Evolutionary conservation across 331 rosid species (phyloP).

Genomic region (Acacia pycnantha): DNA sequence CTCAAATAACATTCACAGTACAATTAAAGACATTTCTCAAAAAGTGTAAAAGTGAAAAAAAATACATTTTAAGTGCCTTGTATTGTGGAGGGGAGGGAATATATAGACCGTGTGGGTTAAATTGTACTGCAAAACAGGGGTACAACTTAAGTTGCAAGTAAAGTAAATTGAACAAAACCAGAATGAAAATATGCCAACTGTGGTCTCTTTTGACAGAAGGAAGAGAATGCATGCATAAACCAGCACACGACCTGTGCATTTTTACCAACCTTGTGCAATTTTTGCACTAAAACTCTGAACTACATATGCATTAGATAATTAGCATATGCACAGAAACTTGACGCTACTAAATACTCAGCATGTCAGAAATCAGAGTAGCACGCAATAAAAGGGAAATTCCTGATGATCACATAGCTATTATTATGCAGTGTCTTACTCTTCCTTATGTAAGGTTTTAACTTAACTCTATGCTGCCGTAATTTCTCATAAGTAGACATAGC

Average conservation of each 20-base stretch:
- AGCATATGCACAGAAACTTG: background rate
- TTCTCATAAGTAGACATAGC: background rate
- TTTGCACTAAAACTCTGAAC: background rate
- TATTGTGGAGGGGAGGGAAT: too few relatives aligned
- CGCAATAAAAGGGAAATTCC: background rate
- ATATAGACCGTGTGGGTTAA: background rate
- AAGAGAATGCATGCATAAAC: too few relatives aligned
- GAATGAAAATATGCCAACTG: too few relatives aligned
- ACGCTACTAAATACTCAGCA: background rate
- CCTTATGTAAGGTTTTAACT: background rate
- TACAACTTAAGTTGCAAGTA: background rate
- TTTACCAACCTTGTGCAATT: background rate
- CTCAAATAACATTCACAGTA: too few relatives aligned
- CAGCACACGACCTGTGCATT: too few relatives aligned
- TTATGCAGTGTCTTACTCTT: constrained; percentile 1
- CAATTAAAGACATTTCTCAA: too few relatives aligned
- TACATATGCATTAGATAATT: background rate
- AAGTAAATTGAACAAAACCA: background rate
- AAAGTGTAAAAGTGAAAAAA: too few relatives aligned
- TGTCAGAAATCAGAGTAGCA: background rate
- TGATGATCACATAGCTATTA: background rate
- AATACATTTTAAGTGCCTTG: too few relatives aligned
- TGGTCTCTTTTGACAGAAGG: too few relatives aligned
- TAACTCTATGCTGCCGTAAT: background rate
- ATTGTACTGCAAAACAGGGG: background rate